These are phyloP conservation scores for Paecilomyces variotii DNA, from an alignment of 2,329 filamentous ascomycete genomes.

Conservation along the genomic window DNA sequence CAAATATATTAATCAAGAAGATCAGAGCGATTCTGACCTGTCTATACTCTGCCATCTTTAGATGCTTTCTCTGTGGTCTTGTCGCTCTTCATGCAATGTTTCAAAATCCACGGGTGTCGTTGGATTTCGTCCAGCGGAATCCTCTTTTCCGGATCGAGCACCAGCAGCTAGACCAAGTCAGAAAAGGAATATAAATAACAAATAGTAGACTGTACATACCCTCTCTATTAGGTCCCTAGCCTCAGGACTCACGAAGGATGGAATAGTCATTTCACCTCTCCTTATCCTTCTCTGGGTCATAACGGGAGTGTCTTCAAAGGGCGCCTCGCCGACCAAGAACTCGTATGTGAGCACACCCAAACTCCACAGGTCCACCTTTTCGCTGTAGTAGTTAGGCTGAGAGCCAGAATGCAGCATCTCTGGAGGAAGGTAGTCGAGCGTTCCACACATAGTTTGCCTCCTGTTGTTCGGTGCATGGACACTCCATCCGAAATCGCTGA, in stretches of 20 bases:
- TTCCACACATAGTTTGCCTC: conserved; percentile 92
- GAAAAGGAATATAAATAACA: conserved; percentile 1
- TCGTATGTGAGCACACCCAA: conserved; percentile 93
- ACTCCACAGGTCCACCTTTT: conserved; percentile 96
- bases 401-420: conserved; percentile 88
- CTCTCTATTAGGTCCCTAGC: conserved; percentile 87
- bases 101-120: conserved; percentile 90
- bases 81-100: conserved; percentile 67
- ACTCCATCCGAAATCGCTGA: conserved; percentile 97
- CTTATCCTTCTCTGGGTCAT: conserved; percentile 91
- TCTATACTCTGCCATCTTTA: conserved; percentile 25
- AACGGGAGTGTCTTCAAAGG: conserved; percentile 89
- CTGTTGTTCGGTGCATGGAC: conserved; percentile 95
- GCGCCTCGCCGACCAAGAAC: conserved; percentile 90
- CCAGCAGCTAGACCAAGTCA: conserved; percentile 56
- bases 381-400: conserved; percentile 80
- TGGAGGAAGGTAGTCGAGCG: conserved; percentile 90
- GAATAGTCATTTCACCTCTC: conserved; percentile 84
- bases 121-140: conserved; percentile 84
- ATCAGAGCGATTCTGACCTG: conserved; percentile 10
- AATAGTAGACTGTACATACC: conserved; percentile 39
- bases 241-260: conserved; percentile 81
- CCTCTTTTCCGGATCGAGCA: conserved; percentile 88
- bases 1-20: conserved; percentile 12
- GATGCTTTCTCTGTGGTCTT: conserved; percentile 36